Conservation (phyloP, 2,329 filamentous ascomycete species). For the Fonsecaea pugnacius region DNA sequence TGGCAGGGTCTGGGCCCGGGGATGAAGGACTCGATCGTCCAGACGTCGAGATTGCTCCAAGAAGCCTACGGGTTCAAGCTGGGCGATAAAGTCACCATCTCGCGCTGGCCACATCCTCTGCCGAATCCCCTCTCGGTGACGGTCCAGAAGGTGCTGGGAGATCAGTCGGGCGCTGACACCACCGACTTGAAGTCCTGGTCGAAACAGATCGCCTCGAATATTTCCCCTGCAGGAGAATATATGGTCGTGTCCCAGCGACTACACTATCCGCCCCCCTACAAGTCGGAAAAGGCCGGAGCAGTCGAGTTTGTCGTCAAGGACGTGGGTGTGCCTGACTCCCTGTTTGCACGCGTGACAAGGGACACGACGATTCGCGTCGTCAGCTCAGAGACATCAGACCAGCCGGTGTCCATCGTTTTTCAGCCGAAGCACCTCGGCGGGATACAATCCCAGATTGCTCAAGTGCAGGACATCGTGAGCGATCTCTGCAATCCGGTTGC, state of each 20-base stretch:
- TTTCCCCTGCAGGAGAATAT: slow-evolving; percentile 44
- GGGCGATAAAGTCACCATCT: slow-evolving; percentile 69
- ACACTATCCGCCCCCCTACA: slow-evolving; percentile 10
- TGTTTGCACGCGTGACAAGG: slow-evolving; percentile 29
- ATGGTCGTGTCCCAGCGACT: slow-evolving; percentile 36
- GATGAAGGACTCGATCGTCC: slow-evolving; percentile 68
- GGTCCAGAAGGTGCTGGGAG: slow-evolving; percentile 47
- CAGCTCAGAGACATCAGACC: background rate
- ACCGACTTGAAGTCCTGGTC: slow-evolving; percentile 53
- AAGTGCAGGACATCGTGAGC: slow-evolving; percentile 30
- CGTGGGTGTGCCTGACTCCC: slow-evolving; percentile 15
- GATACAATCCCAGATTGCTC: slow-evolving; percentile 25
- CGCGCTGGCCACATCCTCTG: slow-evolving; percentile 56
- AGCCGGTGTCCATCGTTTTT: slow-evolving; percentile 20
- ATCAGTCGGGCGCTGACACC: slow-evolving; percentile 31
- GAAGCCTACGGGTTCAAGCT: slow-evolving; percentile 74
- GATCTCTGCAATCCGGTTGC: slow-evolving; percentile 23
- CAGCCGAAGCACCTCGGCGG: slow-evolving; percentile 30
- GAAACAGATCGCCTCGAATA: slow-evolving; percentile 58
- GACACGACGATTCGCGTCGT: slow-evolving; percentile 26
- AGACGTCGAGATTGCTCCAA: slow-evolving; percentile 75
- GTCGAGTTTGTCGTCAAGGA: slow-evolving; percentile 38
- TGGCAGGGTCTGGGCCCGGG: slow-evolving; percentile 64
- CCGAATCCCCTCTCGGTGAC: slow-evolving; percentile 63
- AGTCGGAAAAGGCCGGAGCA: slow-evolving; percentile 35